These are phyloP conservation scores for Nakazawaea ambrosiae DNA, from an alignment of 805 yeast species.

Conservation along the genomic window DNA sequence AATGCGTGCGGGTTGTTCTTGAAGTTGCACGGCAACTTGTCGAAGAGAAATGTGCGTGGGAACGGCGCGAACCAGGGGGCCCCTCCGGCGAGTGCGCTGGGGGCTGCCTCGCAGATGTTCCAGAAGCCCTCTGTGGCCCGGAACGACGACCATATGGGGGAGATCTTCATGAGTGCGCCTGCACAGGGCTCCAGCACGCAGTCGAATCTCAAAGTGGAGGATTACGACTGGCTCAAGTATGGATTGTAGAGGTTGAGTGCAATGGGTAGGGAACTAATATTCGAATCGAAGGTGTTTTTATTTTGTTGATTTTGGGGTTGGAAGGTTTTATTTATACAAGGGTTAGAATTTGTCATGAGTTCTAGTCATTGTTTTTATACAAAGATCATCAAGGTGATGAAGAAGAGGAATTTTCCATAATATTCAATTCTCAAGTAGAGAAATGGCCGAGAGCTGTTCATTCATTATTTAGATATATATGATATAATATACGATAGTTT, in stretches of 20 bases:
- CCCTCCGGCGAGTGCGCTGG: not conserved
- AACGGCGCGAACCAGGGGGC: not conserved
- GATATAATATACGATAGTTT: too few species aligned
- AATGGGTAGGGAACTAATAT: too few species aligned
- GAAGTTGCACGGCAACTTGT: constrained; percentile 71
- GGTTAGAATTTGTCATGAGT: too few species aligned
- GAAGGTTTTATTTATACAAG: not conserved
- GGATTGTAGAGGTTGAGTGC: constrained; percentile 17
- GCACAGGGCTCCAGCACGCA: not conserved
- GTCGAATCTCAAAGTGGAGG: constrained; percentile 17
- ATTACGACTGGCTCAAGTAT: constrained; percentile 31
- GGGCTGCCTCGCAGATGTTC: not conserved
- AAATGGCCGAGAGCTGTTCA: too few species aligned
- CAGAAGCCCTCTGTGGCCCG: too few species aligned
- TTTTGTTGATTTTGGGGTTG: not conserved
- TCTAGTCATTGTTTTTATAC: too few species aligned
- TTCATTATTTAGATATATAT: too few species aligned
- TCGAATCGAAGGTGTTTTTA: too few species aligned
- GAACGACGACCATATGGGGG: constrained; percentile 12
- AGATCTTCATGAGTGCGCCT: not conserved
- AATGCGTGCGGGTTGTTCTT: constrained; percentile 91
- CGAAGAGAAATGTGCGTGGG: constrained; percentile 4
- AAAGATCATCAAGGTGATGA: too few species aligned
- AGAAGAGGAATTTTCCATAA: too few species aligned
- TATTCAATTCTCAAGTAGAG: too few species aligned